These are phyloP conservation scores for Dactylonectria macrodidyma DNA, from an alignment of 2,329 filamentous ascomycete genomes.

Conservation along the genomic window DNA sequence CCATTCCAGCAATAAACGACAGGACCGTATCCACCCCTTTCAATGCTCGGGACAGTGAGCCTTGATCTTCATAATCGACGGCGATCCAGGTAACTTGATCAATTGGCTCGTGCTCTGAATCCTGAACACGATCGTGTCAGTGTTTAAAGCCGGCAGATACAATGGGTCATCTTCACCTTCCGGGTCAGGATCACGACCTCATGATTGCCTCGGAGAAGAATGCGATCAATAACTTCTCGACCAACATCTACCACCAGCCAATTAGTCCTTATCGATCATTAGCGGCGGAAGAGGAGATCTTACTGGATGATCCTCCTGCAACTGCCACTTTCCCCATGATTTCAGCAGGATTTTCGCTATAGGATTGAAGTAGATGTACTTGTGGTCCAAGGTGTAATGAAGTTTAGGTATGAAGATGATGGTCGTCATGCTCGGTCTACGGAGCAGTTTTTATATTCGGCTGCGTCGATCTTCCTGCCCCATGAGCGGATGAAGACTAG, in stretches of 20 bases:
- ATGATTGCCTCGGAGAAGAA: background rate
- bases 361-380: background rate
- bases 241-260: background rate
- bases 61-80: background rate
- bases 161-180: background rate
- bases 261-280: background rate
- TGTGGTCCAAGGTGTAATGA: background rate
- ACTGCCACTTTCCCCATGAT: constrained; percentile 6
- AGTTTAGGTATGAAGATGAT: background rate
- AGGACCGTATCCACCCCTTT: background rate
- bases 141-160: background rate
- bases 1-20: background rate
- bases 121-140: background rate
- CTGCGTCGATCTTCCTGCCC: background rate
- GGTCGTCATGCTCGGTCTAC: background rate
- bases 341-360: background rate
- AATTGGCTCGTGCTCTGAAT: background rate
- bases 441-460: background rate
- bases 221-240: constrained; percentile 5
- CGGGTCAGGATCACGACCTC: background rate
- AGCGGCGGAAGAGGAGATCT: background rate
- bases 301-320: constrained; percentile 7
- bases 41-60: background rate
- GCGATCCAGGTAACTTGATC: background rate
- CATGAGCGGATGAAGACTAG: background rate